phyloP scores from a whole-genome alignment of 2,329 filamentous ascomycete genomes.

The Botrytis sinoallii region DNA sequence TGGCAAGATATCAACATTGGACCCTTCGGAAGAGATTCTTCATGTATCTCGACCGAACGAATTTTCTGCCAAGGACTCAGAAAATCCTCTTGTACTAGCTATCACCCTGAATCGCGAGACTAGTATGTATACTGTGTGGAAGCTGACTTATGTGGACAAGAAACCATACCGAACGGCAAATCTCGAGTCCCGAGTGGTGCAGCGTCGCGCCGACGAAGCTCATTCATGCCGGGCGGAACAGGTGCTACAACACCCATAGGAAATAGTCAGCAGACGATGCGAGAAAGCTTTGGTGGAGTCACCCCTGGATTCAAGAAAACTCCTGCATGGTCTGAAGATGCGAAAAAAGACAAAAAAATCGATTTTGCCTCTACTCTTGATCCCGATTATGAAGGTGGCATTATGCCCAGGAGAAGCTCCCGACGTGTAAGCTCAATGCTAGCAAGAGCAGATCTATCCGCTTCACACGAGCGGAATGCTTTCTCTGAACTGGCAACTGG shows the following conservation, averaged over 20 bases:
- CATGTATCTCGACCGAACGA: slow-evolving; percentile 71
- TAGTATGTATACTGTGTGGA: slow-evolving; percentile 81
- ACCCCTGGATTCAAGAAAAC: slow-evolving; percentile 24
- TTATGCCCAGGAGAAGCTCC: slow-evolving; percentile 56
- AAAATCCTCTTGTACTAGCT: slow-evolving; percentile 63
- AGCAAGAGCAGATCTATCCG: slow-evolving; percentile 80
- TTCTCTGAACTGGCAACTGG: slow-evolving; percentile 65
- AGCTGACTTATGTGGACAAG: slow-evolving; percentile 69
- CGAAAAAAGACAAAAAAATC: slow-evolving; percentile 39
- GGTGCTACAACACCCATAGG: slow-evolving; percentile 72
- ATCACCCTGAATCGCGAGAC: slow-evolving; percentile 78
- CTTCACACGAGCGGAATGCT: slow-evolving; percentile 76
- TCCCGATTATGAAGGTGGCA: slow-evolving; percentile 57
- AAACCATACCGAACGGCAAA: slow-evolving; percentile 46
- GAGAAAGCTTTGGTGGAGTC: slow-evolving; percentile 69
- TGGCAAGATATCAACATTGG: slow-evolving; percentile 56
- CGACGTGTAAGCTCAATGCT: slow-evolving; percentile 88
- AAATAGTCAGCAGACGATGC: slow-evolving; percentile 56
- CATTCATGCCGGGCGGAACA: slow-evolving; percentile 67
- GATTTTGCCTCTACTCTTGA: slow-evolving; percentile 71
- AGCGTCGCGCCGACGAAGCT: slow-evolving; percentile 51
- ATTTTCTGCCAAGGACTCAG: slow-evolving; percentile 40
- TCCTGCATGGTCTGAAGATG: slow-evolving; percentile 26
- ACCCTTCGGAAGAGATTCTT: slow-evolving; percentile 76
- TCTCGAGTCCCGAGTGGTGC: slow-evolving; percentile 37